Evolutionary conservation across 2,329 filamentous ascomycete genomes (phyloP), one percentile per base, ranked within the genome.

Genomic region (Sclerotinia trifoliorum): DNA sequence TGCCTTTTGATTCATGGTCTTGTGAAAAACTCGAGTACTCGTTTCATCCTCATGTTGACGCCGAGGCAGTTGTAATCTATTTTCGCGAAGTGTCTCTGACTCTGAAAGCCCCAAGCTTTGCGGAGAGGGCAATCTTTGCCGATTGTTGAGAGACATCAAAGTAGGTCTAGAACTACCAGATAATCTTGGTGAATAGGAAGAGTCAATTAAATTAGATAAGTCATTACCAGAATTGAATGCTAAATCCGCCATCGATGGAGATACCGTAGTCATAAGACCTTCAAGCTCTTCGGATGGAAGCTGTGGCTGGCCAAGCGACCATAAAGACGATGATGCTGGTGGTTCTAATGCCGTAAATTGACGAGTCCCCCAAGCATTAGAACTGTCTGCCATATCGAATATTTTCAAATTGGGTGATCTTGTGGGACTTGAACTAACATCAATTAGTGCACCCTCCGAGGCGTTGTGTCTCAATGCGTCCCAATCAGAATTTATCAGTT

Each of bases 1-100:
- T 29, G 68, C 71, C 29, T 71, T 70, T 56, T 75, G 75, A 8
- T 71, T 73, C 74, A 76, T 77, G 5, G 73, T 76, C 15, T 51
- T 57, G 19, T 73, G 70, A 61, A 70, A 77, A 2, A n/a, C 44
- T 68, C 73, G 69, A 11, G 70, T 72, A 5, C 52, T 52, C 6
- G 42, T 19, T 55, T 76, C 75, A 32, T 68, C 55, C 19, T 44
- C 63, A 29, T 21, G 8, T 55, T 75, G 72, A 15, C 21, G 56
- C 8, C 60, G 55, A 6, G 56, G 60, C 21, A 64, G 51, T 26
- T 10, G 32, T 4, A 32, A 32, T n/a, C 24, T 17, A 24, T 57
- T 57, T 24, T 24, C 52, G 62, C 19, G 56, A 29, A 21, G 7
- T 7, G 39, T 19, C 4, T 32, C n/a, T 46, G 48, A 17, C 19